Evolutionary conservation across 2,329 filamentous ascomycete genomes (phyloP), one percentile per base, ranked within the genome.

Genomic region (Knoxdaviesia capensis): DNA sequence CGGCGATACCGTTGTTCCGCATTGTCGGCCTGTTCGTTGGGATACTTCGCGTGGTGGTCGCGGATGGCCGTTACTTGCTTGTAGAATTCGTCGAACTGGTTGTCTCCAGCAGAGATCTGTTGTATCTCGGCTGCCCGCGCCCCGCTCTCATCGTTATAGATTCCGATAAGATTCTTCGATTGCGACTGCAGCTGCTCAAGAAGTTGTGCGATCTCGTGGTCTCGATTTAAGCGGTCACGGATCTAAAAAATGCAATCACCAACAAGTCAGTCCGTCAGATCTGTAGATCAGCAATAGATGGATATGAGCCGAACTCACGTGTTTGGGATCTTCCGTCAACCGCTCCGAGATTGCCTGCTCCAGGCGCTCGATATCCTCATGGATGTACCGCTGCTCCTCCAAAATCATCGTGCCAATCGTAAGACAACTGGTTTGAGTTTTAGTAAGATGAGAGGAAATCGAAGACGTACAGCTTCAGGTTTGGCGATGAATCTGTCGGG

Each of bases 291-390:
- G 10, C 32, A 34, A 35, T 11, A n/a, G 34, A 38, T 39, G 10
- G n/a, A 33, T 44, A 43, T 32, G 5, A 20, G 5, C 6, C 31
- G 6, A 30, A 66, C 77, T 59, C 65, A 87, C 84, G 59, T 88
- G 81, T 60, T 80, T 83, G 38, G 88, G 87, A 49, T 96, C 86
- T 50, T 94, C 85, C 47, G 77, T 70, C 46, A 92, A 74, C 53
- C 87, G 81, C 62, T 96, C 87, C 43, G 84, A 80, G 53, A 94
- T 80, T 42, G 83, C 90, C 59, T 94, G 85, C 62, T 98, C 90
- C 45, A 98, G 72, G 48, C 90, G 79, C 69, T 98, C 90, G 41
- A 98, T 66, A 61, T 98, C 90, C 72, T 98, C 90, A 53, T 94
- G 87, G 52, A 94, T 74, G 54, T 84, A 86, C 52, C 90, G 75